phyloP scores from a whole-genome alignment of 75 land plant genomes.

The Adiantum capillusveneris region DNA sequence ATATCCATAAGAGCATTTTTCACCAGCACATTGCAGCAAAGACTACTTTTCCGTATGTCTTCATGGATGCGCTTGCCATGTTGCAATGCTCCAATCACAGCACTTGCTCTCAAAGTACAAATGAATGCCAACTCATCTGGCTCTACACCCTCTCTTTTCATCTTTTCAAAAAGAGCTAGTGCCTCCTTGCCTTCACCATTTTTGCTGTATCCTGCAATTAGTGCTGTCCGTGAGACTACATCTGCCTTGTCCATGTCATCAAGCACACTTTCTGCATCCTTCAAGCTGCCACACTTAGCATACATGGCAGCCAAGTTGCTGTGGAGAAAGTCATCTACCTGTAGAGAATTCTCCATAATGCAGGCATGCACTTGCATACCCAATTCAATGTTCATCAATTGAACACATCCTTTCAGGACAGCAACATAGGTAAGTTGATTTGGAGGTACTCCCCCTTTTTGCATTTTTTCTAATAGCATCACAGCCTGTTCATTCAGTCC shows the following conservation, averaged over 20 bases:
- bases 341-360: constrained; percentile 29
- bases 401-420: constrained; percentile 38
- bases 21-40: background rate
- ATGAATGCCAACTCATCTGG: constrained; percentile 13
- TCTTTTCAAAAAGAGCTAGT: constrained; percentile 11
- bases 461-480: constrained; percentile 38
- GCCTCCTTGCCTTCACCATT: constrained; percentile 14
- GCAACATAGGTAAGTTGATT: constrained; percentile 40
- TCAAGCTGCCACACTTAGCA: constrained; percentile 35
- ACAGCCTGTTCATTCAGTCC: constrained; percentile 29
- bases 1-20: constrained; percentile 13
- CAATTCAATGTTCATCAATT: constrained; percentile 34
- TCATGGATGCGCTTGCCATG: constrained; percentile 12
- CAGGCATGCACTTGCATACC: constrained; percentile 32
- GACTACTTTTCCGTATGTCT: constrained; percentile 10
- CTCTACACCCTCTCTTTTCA: constrained; percentile 9
- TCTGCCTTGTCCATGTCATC: constrained; percentile 13
- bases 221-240: constrained; percentile 19
- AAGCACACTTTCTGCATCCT: constrained; percentile 17
- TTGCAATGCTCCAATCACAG: constrained; percentile 5
- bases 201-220: constrained; percentile 3
- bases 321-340: constrained; percentile 6
- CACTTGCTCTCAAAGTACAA: constrained; percentile 12
- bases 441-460: constrained; percentile 22
- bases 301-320: constrained; percentile 52